phyloP scores from a whole-genome alignment of 176 grass and related monocot genomes.

The Leersia perrieri region DNA sequence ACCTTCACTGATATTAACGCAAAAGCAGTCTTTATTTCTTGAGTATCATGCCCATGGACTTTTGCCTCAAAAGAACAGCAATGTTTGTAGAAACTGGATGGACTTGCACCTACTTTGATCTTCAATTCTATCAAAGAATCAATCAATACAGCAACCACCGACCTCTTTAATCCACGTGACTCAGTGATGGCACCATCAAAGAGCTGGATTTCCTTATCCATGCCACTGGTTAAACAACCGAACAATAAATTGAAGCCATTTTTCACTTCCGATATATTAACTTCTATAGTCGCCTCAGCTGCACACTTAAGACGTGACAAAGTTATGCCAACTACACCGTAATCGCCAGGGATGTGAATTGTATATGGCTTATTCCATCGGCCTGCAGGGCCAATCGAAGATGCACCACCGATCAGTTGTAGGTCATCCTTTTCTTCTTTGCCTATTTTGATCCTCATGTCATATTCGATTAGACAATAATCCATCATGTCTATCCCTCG shows the following conservation, averaged over 20 bases:
- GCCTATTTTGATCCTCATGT: too few species aligned
- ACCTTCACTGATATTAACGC: conserved; percentile 9
- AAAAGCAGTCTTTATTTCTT: conserved; percentile 18
- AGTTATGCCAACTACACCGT: neutral
- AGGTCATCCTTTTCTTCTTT: neutral
- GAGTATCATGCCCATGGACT: conserved; percentile 7
- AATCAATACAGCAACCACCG: neutral
- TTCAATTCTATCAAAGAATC: conserved; percentile 5
- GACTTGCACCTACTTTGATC: neutral
- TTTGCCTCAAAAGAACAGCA: conserved; percentile 1
- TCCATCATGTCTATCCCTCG: neutral
- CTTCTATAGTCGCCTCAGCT: conserved; percentile 14
- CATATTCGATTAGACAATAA: conserved; percentile 1
- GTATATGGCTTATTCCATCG: neutral
- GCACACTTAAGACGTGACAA: neutral
- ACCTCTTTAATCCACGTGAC: conserved; percentile 1
- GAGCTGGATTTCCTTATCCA: neutral
- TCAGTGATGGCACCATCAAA: conserved; percentile 15
- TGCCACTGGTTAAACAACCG: neutral
- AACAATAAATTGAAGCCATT: neutral
- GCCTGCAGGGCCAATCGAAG: neutral
- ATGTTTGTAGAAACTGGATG: neutral
- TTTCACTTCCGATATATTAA: conserved; percentile 3
- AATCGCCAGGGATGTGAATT: neutral
- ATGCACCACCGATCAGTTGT: too few species aligned